Conservation (phyloP, 2,329 filamentous ascomycete species). For the Clathrospora elynae region DNA sequence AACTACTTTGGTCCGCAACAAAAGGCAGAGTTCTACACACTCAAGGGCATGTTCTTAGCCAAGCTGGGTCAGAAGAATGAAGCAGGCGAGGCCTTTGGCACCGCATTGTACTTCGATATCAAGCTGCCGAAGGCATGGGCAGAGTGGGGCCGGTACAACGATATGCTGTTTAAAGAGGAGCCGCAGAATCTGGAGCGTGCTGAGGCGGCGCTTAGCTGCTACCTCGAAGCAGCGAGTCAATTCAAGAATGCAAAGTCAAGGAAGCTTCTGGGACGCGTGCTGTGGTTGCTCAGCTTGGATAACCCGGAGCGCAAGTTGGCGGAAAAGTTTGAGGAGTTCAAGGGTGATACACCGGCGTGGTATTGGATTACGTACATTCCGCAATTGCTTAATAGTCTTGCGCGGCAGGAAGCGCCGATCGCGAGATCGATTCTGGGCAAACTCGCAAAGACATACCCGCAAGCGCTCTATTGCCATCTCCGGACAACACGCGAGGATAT, state of each 20-base stretch:
- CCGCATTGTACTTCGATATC: conserved; percentile 93
- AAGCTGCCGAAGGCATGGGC: conserved; percentile 97
- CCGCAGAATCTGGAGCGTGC: conserved; percentile 80
- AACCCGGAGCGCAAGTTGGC: conserved; percentile 83
- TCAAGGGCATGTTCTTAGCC: conserved; percentile 99
- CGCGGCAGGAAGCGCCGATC: conserved; percentile 86
- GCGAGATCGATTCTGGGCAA: conserved; percentile 86
- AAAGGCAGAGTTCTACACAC: conserved; percentile 98
- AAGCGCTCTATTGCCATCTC: conserved; percentile 92
- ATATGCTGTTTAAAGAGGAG: conserved; percentile 92
- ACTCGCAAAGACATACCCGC: conserved; percentile 94
- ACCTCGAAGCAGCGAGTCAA: conserved; percentile 90
- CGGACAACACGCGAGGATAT: conserved; percentile 94
- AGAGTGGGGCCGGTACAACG: conserved; percentile 98
- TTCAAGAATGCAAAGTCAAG: conserved; percentile 97
- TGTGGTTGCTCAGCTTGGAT: conserved; percentile 95
- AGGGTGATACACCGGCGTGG: conserved; percentile 96
- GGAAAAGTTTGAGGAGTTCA: conserved; percentile 90
- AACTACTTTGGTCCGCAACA: conserved; percentile 97
- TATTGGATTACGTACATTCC: conserved; percentile 99
- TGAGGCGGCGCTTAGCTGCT: conserved; percentile 91
- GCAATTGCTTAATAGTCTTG: conserved; percentile 88
- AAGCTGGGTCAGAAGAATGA: conserved; percentile 90
- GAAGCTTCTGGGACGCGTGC: conserved; percentile 87
- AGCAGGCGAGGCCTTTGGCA: conserved; percentile 91